Evolutionary conservation across 2,329 filamentous ascomycete species (phyloP), one percentile per base, ranked within the genome.

Genomic region (Cordyceps cateniannulata): DNA sequence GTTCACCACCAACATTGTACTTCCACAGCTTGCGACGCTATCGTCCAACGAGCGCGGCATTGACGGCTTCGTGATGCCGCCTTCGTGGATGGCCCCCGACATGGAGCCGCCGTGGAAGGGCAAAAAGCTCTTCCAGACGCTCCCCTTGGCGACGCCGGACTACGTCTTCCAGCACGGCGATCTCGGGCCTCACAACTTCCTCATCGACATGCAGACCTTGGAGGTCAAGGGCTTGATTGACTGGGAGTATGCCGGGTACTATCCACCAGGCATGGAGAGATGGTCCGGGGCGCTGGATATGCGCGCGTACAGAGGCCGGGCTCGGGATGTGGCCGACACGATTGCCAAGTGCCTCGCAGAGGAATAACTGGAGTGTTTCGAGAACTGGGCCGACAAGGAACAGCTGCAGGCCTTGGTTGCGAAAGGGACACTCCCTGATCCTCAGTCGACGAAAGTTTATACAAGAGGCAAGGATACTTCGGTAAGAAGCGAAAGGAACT

Each of bases 61-160:
- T 9, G 57, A 65, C n/a, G 63, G 62, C 20, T 65, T 63, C 45
- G 63, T 62, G 20, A 65, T 65, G 62, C 62, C 62, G 18, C 63
- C 63, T 14, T 32, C 29, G 12, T 65, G 63, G 63, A 12, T 65
- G 1, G 10, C n/a, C 27, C 24, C 59, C 1, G 63, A 61, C 60
- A 16, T 38, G 5, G 2, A 27, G 4, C 20, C 42, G 2, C 59
- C 62, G 16, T 63, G 62, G 62, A 51, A 59, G 25, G 52, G 61
- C 38, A 59, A 57, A 25, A 58, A 60, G 40, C 40, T 24, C 18
- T 63, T 25, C 5, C 53, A 45, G 12, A 62, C 57, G 38, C 16
- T 62, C 20, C 60, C 63, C 3, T 38, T 61, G 7, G 18, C 49
- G 44, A 29, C 59, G 52, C 16, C 63, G 4, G 49, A 51, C 22